A percentile compares a stretch with the other conserved stretches of the same genome.
Conservation (phyloP, 495 filamentous ascomycete species). For the Xylaria flabelliformis region DNA sequence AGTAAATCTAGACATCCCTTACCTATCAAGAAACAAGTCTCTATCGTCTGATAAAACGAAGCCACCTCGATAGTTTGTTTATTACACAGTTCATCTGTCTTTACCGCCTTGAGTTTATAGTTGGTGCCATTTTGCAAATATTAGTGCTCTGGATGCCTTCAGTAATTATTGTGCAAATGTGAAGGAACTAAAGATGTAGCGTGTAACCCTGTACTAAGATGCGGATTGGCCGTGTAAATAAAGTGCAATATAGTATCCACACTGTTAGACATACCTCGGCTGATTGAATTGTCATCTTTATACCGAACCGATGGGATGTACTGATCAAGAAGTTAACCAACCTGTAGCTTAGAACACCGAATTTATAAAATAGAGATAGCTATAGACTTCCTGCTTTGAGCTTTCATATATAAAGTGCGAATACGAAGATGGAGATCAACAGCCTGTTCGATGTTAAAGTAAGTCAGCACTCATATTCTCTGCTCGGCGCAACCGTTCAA, state of each 20-base stretch:
- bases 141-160: not conserved
- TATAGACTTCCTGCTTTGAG: no score
- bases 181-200: not conserved
- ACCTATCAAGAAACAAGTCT: not conserved
- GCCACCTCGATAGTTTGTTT: not conserved
- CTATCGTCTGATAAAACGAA: not conserved
- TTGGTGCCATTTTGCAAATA: not conserved
- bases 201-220: not conserved
- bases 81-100: not conserved
- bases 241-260: not conserved
- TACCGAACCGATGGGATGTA: not conserved
- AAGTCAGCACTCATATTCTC: conserved; percentile 30
- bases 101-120: not conserved
- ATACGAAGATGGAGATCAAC: conserved; percentile 57
- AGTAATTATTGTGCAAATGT: not conserved
- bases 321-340: not conserved
- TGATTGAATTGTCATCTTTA: not conserved
- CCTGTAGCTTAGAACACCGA: not conserved
- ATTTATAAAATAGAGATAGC: not conserved
- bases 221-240: not conserved
- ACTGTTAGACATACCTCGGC: conserved; percentile 1
- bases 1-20: not conserved
- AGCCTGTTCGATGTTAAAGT: conserved; percentile 67
- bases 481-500: not conserved
- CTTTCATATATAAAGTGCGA: not conserved